Base-by-base conservation (phyloP, 2,329 filamentous ascomycete species). In the Neophaeococcomyces aloes region DNA sequence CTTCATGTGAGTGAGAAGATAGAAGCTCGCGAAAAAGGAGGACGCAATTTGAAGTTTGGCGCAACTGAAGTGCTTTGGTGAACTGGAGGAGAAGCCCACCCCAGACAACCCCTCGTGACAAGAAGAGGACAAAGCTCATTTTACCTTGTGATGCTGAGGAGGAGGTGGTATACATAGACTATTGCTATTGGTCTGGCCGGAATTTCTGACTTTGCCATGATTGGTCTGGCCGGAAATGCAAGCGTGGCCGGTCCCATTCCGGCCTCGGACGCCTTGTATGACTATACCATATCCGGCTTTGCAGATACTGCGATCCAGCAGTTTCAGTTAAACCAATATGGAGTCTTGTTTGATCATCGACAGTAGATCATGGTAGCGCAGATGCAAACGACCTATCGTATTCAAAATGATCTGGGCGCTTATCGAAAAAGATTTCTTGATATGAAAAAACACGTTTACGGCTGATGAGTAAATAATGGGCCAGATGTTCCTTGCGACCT, bases 51-150 rank as follows among this genome's bases (percentile, higher is more conserved):
- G 7, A 6, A 7, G 13, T 33, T 18, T 33, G 7, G 30, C n/a
- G 13, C 13, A n/a, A 18, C 13, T 18, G 13, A 33, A n/a, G 15
- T n/a, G 13, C 6, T 14, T n/a, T 18, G 6, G 15, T 18, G 7
- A 33, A n/a, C 7, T 23, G 35, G n/a, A 38, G 51, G 51, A 51
- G 49, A 53, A 47, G 51, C 49, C 49, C 51, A 53, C 51, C 47
- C 8, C 1, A 7, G 17, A 42, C 48, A 47, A 48, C 42, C 44
- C 45, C 34, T 41, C 31, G 35, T 14, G 5, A 10, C 27, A 41
- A 21, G 3, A 31, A 30, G 27, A 15, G 29, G 17, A 31, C 29
- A 21, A 32, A 19, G 37, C 27, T 27, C 29, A 29, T 34, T 15
- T 34, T 42, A 31, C 15, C 31, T 34, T 13, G 39, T 27, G 19